Conservation (phyloP, 257 asterid species). For the Petunia secreta region DNA sequence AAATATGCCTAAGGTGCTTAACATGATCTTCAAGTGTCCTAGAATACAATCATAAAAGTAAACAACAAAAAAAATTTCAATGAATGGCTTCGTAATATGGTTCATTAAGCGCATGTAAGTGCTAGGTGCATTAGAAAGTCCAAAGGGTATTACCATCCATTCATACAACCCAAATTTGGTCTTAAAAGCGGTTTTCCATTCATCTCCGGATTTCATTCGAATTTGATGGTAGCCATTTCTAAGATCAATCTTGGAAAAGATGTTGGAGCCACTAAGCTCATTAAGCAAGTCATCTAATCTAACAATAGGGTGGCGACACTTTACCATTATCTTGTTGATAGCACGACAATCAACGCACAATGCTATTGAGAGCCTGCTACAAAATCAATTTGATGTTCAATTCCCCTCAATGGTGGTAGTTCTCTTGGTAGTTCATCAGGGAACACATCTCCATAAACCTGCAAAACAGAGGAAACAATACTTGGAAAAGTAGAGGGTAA, state of each 20-base stretch:
- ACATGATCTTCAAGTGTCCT: background rate
- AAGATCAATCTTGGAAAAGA: background rate
- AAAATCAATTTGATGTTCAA: constrained; percentile 18
- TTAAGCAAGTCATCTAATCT: background rate
- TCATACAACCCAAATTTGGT: too few species aligned
- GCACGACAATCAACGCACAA: constrained; percentile 1
- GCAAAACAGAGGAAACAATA: too few species aligned
- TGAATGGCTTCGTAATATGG: too few species aligned
- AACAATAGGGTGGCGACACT: background rate
- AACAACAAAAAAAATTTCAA: too few species aligned
- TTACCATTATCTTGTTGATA: background rate
- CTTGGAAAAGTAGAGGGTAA: too few species aligned
- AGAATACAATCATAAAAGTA: background rate
- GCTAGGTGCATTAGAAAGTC: background rate
- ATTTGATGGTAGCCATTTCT: constrained; percentile 19
- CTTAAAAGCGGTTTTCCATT: constrained; percentile 20
- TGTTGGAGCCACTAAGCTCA: background rate
- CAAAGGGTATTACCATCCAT: too few species aligned
- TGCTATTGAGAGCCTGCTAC: background rate
- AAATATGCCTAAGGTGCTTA: background rate
- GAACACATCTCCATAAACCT: background rate
- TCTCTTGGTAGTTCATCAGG: too few species aligned
- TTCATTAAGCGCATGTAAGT: too few species aligned
- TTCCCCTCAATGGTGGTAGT: background rate
- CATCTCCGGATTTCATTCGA: background rate